Percentiles rank a stretch among this genome's conserved stretches.
Conservation (phyloP, 2,329 filamentous ascomycete genomes). For the Aotearoamyces nothofagi region DNA sequence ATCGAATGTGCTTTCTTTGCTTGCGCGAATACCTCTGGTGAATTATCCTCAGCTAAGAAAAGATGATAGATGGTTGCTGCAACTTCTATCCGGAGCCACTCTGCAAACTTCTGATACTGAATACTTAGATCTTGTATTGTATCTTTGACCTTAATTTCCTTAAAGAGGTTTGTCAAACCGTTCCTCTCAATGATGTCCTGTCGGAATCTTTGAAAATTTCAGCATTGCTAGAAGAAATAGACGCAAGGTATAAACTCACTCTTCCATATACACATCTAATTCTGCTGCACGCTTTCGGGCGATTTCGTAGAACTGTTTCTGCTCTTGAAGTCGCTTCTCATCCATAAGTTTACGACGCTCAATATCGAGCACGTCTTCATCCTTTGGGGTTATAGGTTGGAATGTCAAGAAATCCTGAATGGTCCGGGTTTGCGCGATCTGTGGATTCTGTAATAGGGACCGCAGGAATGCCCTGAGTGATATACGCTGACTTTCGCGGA, state of each 20-base stretch:
- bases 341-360: conserved; percentile 68
- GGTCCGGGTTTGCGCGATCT: conserved; percentile 68
- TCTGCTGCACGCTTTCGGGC: conserved; percentile 80
- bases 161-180: conserved; percentile 81
- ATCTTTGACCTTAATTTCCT: conserved; percentile 82
- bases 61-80: conserved; percentile 94
- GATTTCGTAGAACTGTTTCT: conserved; percentile 90
- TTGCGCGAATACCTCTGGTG: conserved; percentile 88
- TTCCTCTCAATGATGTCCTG: conserved; percentile 56
- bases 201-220: conserved; percentile 39
- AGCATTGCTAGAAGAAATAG: too few relatives aligned
- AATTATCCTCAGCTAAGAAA: conserved; percentile 96
- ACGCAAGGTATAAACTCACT: too few relatives aligned
- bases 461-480: conserved; percentile 86
- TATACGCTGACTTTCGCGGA: conserved; percentile 79
- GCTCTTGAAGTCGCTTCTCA: conserved; percentile 78
- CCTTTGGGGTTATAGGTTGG: conserved; percentile 57
- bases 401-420: conserved; percentile 71
- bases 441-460: conserved; percentile 68
- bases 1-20: conserved; percentile 88
- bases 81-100: conserved; percentile 95
- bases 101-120: conserved; percentile 95
- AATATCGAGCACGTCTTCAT: conserved; percentile 77
- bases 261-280: conserved; percentile 94
- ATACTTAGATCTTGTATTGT: conserved; percentile 79